A percentile compares a stretch with the other conserved stretches of the same genome.
Conservation (phyloP, 2,329 filamentous ascomycete genomes). For the Aureobasidium lini region DNA sequence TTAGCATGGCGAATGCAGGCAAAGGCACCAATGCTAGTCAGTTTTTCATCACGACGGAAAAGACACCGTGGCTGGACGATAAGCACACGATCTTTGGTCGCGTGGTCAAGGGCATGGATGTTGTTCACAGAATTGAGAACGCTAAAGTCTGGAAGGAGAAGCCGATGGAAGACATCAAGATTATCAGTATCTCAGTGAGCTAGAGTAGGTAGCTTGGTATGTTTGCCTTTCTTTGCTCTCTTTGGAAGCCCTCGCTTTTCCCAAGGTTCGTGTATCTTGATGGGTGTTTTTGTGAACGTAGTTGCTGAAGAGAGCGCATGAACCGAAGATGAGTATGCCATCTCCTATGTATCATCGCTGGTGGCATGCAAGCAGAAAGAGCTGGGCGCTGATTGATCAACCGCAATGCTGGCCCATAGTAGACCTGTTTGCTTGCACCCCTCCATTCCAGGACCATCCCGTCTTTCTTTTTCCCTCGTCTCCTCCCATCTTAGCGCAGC, state of each 20-base stretch:
- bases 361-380: too few species aligned
- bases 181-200: constrained; percentile 64
- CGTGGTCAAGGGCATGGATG: constrained; percentile 82
- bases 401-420: too few species aligned
- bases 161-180: constrained; percentile 95
- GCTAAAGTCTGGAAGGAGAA: constrained; percentile 81
- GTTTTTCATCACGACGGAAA: constrained; percentile 98
- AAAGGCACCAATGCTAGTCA: constrained; percentile 93
- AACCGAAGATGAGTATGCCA: too few species aligned
- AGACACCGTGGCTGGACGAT: constrained; percentile 90
- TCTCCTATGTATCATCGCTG: too few species aligned
- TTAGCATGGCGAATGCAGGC: constrained; percentile 97
- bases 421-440: too few species aligned
- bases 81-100: constrained; percentile 96
- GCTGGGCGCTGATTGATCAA: too few species aligned
- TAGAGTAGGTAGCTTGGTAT: not conserved
- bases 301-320: too few species aligned
- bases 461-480: not conserved
- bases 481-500: not conserved
- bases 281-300: not conserved
- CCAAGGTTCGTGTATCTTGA: too few species aligned
- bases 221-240: too few species aligned
- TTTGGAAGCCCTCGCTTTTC: too few species aligned
- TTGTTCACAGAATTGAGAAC: constrained; percentile 94
- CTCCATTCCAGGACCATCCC: too few species aligned